Percentiles rank a stretch among this genome's conserved stretches.
These are phyloP conservation scores for Periconia macrospinosa DNA, from an alignment of 2,329 filamentous ascomycete species.

Conservation along the genomic window DNA sequence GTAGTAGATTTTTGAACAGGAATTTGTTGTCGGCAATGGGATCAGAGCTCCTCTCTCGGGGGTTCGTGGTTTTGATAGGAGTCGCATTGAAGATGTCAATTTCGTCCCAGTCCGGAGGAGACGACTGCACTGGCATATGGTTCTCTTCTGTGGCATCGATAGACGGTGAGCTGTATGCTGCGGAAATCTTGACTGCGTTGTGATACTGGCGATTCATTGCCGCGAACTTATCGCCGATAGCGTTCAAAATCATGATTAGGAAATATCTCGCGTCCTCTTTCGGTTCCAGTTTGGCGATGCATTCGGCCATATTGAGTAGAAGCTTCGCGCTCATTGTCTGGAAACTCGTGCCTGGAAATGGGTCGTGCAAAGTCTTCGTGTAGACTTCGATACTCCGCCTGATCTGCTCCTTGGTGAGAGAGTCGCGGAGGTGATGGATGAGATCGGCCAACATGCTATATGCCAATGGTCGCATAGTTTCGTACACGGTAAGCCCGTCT, in stretches of 20 bases:
- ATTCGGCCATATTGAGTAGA: constrained; percentile 96
- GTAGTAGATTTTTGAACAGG: constrained; percentile 93
- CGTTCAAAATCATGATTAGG: constrained; percentile 94
- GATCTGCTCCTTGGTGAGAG: constrained; percentile 87
- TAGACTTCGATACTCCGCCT: constrained; percentile 96
- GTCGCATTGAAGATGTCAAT: constrained; percentile 96
- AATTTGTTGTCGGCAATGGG: constrained; percentile 98
- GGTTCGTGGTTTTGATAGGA: constrained; percentile 93
- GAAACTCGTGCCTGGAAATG: constrained; percentile 95
- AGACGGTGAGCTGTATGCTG: constrained; percentile 68
- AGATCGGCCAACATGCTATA: constrained; percentile 99
- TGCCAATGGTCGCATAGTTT: constrained; percentile 91
- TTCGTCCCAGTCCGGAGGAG: constrained; percentile 92
- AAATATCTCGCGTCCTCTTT: constrained; percentile 95
- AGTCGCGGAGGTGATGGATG: constrained; percentile 93
- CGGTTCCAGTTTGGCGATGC: constrained; percentile 89
- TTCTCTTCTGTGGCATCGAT: constrained; percentile 70
- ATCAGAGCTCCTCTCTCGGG: constrained; percentile 83
- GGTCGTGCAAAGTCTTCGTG: constrained; percentile 92
- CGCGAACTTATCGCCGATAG: constrained; percentile 97
- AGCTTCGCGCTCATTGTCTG: constrained; percentile 99
- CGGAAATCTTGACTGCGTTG: constrained; percentile 92
- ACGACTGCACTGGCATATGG: constrained; percentile 80
- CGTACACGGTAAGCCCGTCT: constrained; percentile 93
- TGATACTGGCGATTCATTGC: constrained; percentile 96